phyloP scores from a whole-genome alignment of 805 yeast genomes.

The Hemisphaericaspora nanyangensis region DNA sequence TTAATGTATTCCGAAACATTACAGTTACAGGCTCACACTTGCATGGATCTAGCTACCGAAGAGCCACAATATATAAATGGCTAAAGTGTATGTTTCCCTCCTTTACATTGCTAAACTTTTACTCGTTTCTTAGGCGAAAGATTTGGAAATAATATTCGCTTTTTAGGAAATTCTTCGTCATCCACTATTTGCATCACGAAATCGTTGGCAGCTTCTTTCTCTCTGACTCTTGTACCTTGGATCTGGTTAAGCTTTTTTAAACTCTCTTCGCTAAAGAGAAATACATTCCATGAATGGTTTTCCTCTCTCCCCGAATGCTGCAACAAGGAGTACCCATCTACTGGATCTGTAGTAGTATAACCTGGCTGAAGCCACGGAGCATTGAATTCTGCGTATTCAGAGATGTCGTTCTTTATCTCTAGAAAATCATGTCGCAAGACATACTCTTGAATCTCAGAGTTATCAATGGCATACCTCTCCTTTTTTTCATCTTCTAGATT shows the following conservation, averaged over 20 bases:
- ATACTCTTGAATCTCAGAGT: constrained; percentile 54
- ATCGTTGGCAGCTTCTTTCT: background rate
- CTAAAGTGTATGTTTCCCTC: too few species aligned
- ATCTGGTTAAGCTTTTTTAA: constrained; percentile 20
- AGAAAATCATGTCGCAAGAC: constrained; percentile 50
- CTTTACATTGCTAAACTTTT: background rate
- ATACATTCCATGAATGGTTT: constrained; percentile 21
- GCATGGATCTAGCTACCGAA: too few species aligned
- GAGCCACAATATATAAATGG: too few species aligned
- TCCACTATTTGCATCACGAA: background rate
- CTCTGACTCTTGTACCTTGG: constrained; percentile 1
- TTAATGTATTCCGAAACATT: too few species aligned
- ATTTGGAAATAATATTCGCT: background rate
- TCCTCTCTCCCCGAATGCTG: background rate
- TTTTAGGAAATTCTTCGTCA: background rate
- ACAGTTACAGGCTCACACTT: too few species aligned
- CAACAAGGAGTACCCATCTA: background rate
- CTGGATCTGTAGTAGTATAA: background rate
- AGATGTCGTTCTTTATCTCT: constrained; percentile 16
- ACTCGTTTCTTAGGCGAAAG: background rate
- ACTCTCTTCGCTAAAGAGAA: constrained; percentile 27
- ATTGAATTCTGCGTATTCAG: constrained; percentile 34
- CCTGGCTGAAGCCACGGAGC: constrained; percentile 10
- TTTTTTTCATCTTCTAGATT: constrained; percentile 7
- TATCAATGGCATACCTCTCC: constrained; percentile 49